A percentile compares a stretch with the other conserved stretches of the same genome.
These are phyloP conservation scores for Fusarium fracticaudum DNA, from an alignment of 2,329 filamentous ascomycete genomes.

Conservation along the genomic window DNA sequence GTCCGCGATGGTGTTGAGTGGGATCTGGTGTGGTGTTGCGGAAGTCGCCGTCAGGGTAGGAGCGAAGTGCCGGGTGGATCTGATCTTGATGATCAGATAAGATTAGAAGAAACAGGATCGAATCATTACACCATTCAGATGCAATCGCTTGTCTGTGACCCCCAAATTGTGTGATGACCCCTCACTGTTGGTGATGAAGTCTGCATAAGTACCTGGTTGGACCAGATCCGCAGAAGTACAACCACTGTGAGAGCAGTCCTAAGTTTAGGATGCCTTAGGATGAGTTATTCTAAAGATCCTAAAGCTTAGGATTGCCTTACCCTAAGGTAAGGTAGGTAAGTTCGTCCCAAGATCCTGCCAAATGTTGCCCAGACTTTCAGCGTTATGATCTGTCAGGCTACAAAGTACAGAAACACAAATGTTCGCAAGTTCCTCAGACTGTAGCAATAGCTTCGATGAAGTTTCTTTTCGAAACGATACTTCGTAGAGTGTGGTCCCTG, in stretches of 20 bases:
- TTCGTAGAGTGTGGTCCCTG: not conserved
- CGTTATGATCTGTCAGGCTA: too few relatives aligned
- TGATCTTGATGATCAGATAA: constrained; percentile 28
- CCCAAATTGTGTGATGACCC: not conserved
- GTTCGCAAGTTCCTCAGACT: too few relatives aligned
- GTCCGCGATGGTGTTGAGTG: not conserved
- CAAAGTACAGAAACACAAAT: too few relatives aligned
- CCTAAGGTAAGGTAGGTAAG: not conserved
- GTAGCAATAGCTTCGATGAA: too few relatives aligned
- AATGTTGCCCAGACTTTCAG: too few relatives aligned
- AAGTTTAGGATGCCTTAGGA: not conserved
- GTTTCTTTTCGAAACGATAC: not conserved
- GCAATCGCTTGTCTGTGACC: constrained; percentile 1
- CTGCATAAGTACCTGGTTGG: not conserved
- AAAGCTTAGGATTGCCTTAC: not conserved
- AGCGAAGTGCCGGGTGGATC: constrained; percentile 7
- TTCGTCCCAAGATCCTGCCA: too few relatives aligned
- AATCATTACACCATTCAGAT: constrained; percentile 6
- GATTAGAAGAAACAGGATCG: constrained; percentile 8
- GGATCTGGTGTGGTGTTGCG: not conserved
- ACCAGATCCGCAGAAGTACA: not conserved
- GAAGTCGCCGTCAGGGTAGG: not conserved
- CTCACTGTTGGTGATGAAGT: not conserved
- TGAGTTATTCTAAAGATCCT: not conserved
- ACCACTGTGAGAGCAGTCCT: not conserved